Evolutionary conservation across 768 basidiomycete species (phyloP).

Genomic region (Inosperma sp.): DNA sequence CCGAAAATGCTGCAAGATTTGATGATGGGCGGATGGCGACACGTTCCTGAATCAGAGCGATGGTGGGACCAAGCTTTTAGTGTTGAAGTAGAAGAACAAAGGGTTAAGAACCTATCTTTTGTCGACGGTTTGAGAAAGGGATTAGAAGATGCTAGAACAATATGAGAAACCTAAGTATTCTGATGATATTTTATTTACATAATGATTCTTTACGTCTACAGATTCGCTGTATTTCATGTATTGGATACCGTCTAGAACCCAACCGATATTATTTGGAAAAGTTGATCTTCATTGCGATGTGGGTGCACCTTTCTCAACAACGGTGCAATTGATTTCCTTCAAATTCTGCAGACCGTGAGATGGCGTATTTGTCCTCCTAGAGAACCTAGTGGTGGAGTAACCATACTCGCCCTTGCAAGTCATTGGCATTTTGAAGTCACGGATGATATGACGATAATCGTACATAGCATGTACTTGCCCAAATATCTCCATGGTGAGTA

Average conservation of each 20-base stretch:
- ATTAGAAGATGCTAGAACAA: constrained; percentile 30
- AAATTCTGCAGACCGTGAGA: not conserved
- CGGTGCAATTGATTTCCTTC: too few relatives aligned
- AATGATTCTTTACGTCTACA: too few relatives aligned
- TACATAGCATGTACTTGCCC: constrained; percentile 2
- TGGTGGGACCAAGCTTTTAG: constrained; percentile 69
- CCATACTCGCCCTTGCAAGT: constrained; percentile 1
- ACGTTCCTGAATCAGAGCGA: constrained; percentile 50
- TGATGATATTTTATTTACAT: too few relatives aligned
- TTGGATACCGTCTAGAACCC: too few relatives aligned
- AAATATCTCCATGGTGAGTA: constrained; percentile 6
- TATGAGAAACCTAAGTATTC: too few relatives aligned
- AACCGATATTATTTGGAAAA: too few relatives aligned
- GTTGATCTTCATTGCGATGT: too few relatives aligned
- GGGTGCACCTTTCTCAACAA: too few relatives aligned
- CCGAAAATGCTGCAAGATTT: constrained; percentile 42
- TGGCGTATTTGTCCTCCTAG: not conserved
- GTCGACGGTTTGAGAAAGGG: constrained; percentile 35
- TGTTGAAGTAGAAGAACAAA: constrained; percentile 40
- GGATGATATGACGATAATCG: constrained; percentile 1
- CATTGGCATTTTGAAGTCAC: constrained; percentile 6
- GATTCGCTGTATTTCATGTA: too few relatives aligned
- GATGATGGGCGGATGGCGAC: constrained; percentile 58
- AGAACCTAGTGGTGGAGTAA: not conserved
- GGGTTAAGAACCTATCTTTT: constrained; percentile 30